Evolutionary conservation across 2,329 filamentous ascomycete genomes (phyloP).

Genomic region (Aspergillus vadensis): DNA sequence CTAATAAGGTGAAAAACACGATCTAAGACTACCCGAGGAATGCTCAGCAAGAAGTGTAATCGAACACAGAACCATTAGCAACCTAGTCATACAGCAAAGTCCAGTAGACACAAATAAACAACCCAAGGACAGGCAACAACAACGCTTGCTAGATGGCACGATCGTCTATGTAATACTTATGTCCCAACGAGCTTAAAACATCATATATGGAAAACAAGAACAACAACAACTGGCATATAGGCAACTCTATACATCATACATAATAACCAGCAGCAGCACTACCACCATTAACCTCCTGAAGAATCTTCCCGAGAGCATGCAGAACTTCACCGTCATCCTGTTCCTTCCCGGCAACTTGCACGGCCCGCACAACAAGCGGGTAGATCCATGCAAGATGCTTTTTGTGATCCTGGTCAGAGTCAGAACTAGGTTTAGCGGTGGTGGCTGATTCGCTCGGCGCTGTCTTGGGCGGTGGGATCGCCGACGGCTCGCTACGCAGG

Average conservation of each 20-base stretch:
- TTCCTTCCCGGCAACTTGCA: constrained; percentile 45
- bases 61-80: too few relatives aligned
- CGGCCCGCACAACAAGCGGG: constrained; percentile 59
- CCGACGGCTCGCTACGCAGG: constrained; percentile 68
- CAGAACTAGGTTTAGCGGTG: constrained; percentile 51
- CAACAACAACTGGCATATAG: not conserved
- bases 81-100: not conserved
- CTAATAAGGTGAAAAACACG: too few relatives aligned
- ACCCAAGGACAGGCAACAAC: not conserved
- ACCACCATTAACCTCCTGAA: constrained; percentile 59
- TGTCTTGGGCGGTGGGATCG: constrained; percentile 58
- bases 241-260: not conserved
- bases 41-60: too few relatives aligned
- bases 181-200: not conserved
- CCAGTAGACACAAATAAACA: too few relatives aligned
- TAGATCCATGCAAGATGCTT: constrained; percentile 82
- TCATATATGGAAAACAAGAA: not conserved
- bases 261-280: constrained; percentile 39
- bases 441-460: constrained; percentile 37
- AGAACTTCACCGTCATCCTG: constrained; percentile 41
- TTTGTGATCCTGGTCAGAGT: constrained; percentile 46
- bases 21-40: too few relatives aligned
- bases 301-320: constrained; percentile 58
- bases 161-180: not conserved
- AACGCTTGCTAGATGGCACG: not conserved